Conservation (phyloP, 768 basidiomycete genomes). For the Boletellus ananiceps region DNA sequence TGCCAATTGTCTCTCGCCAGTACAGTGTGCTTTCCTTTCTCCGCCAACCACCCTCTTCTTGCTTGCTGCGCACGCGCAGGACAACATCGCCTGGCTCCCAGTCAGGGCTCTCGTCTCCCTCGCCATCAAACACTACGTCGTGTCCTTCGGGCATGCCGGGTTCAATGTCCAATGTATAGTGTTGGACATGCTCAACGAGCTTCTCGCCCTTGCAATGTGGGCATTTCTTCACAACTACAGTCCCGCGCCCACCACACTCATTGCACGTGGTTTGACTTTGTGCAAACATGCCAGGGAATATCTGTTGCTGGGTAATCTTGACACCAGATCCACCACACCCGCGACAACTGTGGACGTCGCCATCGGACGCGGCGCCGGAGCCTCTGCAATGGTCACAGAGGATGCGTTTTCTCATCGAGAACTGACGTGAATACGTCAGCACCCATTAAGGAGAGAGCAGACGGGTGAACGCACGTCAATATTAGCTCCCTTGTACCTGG, state of each 20-base stretch:
- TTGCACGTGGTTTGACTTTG: constrained; percentile 81
- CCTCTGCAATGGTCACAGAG: constrained; percentile 98
- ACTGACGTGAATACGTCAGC: constrained; percentile 44
- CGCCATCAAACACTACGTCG: constrained; percentile 92
- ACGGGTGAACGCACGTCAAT: constrained; percentile 60
- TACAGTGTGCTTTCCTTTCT: constrained; percentile 89
- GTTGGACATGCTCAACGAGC: constrained; percentile 73
- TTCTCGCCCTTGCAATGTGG: constrained; percentile 81
- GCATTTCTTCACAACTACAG: constrained; percentile 70
- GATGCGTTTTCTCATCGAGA: constrained; percentile 86
- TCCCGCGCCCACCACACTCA: constrained; percentile 82
- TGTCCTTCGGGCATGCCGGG: constrained; percentile 91
- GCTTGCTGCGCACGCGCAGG: constrained; percentile 74
- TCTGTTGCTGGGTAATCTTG: constrained; percentile 80
- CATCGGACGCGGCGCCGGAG: constrained; percentile 85
- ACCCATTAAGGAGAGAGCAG: not conserved
- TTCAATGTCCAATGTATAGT: constrained; percentile 80
- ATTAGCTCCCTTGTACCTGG: constrained; percentile 76
- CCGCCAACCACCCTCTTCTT: constrained; percentile 75
- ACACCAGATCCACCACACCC: constrained; percentile 84
- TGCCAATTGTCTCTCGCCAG: constrained; percentile 85
- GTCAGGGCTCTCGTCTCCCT: constrained; percentile 93
- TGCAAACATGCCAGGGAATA: constrained; percentile 96
- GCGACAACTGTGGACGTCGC: constrained; percentile 82
- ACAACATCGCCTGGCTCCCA: constrained; percentile 96